Conservation (phyloP, 164 flowering plant species). For the Nymphaea colorata region DNA sequence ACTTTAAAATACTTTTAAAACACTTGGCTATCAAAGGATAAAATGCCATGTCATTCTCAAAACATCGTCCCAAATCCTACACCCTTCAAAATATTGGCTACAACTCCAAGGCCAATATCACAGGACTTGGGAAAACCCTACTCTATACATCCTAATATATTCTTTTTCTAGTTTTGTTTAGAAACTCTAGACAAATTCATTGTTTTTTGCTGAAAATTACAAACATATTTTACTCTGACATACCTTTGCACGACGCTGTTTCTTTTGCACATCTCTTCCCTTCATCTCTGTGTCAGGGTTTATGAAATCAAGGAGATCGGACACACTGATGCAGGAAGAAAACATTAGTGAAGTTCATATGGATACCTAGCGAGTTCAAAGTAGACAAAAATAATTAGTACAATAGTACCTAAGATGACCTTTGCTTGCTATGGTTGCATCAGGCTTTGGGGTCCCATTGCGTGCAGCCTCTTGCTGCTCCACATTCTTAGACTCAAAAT, state of each 20-base stretch:
- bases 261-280: conserved; percentile 42
- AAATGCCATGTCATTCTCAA: too few relatives aligned
- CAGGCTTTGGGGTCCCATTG: conserved; percentile 78
- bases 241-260: conserved; percentile 4
- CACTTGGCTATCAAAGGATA: too few relatives aligned
- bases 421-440: conserved; percentile 88
- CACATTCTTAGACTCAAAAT: conserved; percentile 74
- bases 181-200: too few relatives aligned
- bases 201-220: too few relatives aligned
- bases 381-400: neutral
- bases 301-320: conserved; percentile 88
- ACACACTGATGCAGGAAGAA: conserved; percentile 52
- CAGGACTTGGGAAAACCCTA: too few relatives aligned
- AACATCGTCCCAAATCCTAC: too few relatives aligned
- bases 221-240: neutral
- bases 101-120: too few relatives aligned
- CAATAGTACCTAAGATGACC: conserved; percentile 82
- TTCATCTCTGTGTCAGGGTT: conserved; percentile 61
- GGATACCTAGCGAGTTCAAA: neutral
- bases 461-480: conserved; percentile 95
- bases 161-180: too few relatives aligned
- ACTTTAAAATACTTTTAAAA: too few relatives aligned
- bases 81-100: too few relatives aligned
- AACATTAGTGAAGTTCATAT: neutral
- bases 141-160: too few relatives aligned